These are phyloP conservation scores for Phytophthora palmivora DNA, from an alignment of 352 stramenopile species.

Conservation along the genomic window DNA sequence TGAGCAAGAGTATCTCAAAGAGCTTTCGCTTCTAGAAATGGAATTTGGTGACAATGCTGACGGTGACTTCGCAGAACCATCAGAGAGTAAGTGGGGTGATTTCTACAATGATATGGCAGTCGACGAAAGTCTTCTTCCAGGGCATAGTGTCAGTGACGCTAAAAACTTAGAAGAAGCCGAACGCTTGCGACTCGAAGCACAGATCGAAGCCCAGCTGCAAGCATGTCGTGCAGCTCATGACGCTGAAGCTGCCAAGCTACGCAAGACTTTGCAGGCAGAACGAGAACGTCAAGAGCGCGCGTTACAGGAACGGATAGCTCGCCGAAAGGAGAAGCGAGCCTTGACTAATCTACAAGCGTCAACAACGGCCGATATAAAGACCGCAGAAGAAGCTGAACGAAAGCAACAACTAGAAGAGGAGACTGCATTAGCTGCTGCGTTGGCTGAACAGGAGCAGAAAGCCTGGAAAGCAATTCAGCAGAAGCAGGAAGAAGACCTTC, in stretches of 20 bases:
- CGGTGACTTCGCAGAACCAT: constrained; percentile 40
- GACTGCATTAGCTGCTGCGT: constrained; percentile 18
- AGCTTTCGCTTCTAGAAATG: constrained; percentile 53
- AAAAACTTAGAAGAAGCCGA: constrained; percentile 29
- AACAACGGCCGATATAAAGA: constrained; percentile 19
- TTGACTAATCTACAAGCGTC: constrained; percentile 10
- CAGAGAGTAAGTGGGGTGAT: constrained; percentile 10
- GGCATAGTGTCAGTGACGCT: not conserved
- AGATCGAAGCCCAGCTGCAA: constrained; percentile 38
- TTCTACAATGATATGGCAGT: constrained; percentile 10
- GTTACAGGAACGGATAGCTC: constrained; percentile 61
- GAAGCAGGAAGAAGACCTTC: constrained; percentile 54
- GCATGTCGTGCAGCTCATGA: constrained; percentile 39
- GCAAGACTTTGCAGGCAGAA: constrained; percentile 40
- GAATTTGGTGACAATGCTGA: constrained; percentile 55
- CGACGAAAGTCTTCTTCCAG: constrained; percentile 7
- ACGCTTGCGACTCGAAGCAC: constrained; percentile 28
- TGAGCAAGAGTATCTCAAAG: constrained; percentile 60
- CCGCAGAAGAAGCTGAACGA: constrained; percentile 37
- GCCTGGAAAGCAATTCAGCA: constrained; percentile 41
- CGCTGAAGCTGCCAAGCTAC: constrained; percentile 37
- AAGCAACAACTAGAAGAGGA: constrained; percentile 46
- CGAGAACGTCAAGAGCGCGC: constrained; percentile 58
- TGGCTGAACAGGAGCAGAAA: constrained; percentile 44
- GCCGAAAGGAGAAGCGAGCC: constrained; percentile 50